phyloP scores from a whole-genome alignment of 2,329 filamentous ascomycete genomes.

The Fusarium equiseti region DNA sequence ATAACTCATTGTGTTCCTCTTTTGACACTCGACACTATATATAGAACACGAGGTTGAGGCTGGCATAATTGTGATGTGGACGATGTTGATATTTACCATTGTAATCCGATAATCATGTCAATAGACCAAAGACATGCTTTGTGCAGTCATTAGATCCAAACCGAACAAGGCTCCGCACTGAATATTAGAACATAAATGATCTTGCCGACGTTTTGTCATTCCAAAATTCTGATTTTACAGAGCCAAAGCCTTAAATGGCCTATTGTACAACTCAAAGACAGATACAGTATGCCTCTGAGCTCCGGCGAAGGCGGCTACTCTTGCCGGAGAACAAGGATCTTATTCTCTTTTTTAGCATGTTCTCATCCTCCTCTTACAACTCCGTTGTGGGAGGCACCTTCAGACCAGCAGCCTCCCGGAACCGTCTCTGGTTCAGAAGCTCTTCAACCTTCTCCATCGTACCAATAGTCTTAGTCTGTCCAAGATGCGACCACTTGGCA shows the following conservation, averaged over 20 bases:
- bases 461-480: slow-evolving; percentile 62
- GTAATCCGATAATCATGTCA: not conserved
- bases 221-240: slow-evolving; percentile 39
- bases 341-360: not conserved
- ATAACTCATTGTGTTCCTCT: not conserved
- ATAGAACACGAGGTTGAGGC: not conserved
- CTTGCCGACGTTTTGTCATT: slow-evolving; percentile 15
- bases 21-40: not conserved
- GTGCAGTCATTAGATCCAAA: not conserved
- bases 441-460: slow-evolving; percentile 69
- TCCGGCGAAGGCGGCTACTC: slow-evolving; percentile 23
- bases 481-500: slow-evolving; percentile 67
- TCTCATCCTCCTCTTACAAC: slow-evolving; percentile 12
- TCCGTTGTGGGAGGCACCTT: slow-evolving; percentile 42
- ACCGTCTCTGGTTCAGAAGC: slow-evolving; percentile 65
- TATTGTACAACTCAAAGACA: slow-evolving; percentile 46
- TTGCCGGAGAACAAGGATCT: slow-evolving; percentile 1
- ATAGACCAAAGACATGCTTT: not conserved
- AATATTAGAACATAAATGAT: not conserved
- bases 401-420: slow-evolving; percentile 54
- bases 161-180: not conserved
- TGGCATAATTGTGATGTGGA: not conserved
- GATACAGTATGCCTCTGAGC: slow-evolving; percentile 24
- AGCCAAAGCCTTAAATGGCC: slow-evolving; percentile 35
- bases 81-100: too few species aligned